Base-by-base conservation (phyloP, 1,139 yeast genomes). In the Spencermartinsiella ligniputridi region DNA sequence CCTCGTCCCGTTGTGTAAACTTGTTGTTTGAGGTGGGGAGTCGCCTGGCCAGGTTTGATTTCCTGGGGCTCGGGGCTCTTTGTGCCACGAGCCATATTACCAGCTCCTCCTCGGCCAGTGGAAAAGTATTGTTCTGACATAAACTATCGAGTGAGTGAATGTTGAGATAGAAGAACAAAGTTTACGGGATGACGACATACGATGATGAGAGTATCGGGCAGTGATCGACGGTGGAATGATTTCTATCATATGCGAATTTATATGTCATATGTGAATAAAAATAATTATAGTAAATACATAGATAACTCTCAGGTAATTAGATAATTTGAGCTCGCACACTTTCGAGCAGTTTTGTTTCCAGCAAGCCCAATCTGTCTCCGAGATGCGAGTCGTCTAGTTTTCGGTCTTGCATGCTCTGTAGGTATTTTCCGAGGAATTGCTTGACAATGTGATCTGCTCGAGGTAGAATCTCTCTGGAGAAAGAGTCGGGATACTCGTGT, bases 101-200 rank as follows among this genome's bases (percentile, higher is more conserved):
- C 92, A 0, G 86, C 85, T 3, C 94, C 92, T 9, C 94, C 94
- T 52, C 94, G 72, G 9, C 92, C 92, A 0, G 88, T 81, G n/a
- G 84, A 77, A 53, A 72, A 53, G 48, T 53, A 58, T 15, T 44
- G 41, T 8, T 40, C 38, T 12, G 30, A 25, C 44, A 39, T 45
- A 20, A 19, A 15, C 12, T 19, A 19, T 18, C 34, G 11, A 22
- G 25, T 6, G 11, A 20, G 9, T 5, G n/a, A 25, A 29, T n/a
- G 12, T 6, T 16, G 34, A 24, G 9, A 9, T 24, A 8, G 34
- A 15, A 29, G 17, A 6, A 6, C 9, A 22, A 22, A 22, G 25
- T 22, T 27, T 25, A 13, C 38, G 38, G 18, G 17, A 20, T 17
- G n/a, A 19, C 5, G 19, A 17, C 2, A 3, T 20, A 21, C 21